Conservation (phyloP, 331 rosid genomes). For the Pyracantha coccinea region DNA sequence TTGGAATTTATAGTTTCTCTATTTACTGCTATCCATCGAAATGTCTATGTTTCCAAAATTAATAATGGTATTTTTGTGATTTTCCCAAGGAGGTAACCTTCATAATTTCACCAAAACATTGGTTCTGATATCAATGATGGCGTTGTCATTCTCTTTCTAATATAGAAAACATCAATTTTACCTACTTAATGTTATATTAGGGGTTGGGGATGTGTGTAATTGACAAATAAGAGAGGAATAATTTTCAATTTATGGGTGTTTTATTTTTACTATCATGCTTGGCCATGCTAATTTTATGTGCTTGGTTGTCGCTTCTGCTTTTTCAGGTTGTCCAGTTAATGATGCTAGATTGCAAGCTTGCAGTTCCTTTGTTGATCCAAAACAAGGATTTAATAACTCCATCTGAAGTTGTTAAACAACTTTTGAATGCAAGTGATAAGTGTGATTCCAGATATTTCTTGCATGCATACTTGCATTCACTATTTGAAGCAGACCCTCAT, state of each 20-base stretch:
- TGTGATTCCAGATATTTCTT: constrained; percentile 63
- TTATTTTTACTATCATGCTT: not conserved
- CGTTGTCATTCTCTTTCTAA: not conserved
- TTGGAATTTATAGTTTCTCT: not conserved
- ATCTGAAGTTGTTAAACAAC: constrained; percentile 73
- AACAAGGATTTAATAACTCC: constrained; percentile 65
- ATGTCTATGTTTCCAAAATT: not conserved
- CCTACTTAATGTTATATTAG: not conserved
- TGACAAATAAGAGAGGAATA: not conserved
- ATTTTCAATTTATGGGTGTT: not conserved
- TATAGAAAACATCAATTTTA: not conserved
- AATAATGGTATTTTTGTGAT: not conserved
- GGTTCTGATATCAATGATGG: not conserved
- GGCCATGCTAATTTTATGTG: not conserved
- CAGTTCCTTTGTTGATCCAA: constrained; percentile 70
- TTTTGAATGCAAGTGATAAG: constrained; percentile 45
- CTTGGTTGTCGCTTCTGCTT: constrained; percentile 7
- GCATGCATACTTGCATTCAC: constrained; percentile 80
- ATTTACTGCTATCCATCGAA: not conserved
- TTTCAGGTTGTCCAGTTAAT: constrained; percentile 80
- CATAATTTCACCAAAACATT: not conserved
- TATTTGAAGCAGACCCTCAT: constrained; percentile 84
- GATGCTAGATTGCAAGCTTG: constrained; percentile 92
- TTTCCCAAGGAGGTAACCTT: constrained; percentile 4
- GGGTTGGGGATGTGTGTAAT: not conserved